Evolutionary conservation across 495 filamentous ascomycete species (phyloP), one percentile per base, ranked within the genome.

Genomic region (Podospora tetraspora): DNA sequence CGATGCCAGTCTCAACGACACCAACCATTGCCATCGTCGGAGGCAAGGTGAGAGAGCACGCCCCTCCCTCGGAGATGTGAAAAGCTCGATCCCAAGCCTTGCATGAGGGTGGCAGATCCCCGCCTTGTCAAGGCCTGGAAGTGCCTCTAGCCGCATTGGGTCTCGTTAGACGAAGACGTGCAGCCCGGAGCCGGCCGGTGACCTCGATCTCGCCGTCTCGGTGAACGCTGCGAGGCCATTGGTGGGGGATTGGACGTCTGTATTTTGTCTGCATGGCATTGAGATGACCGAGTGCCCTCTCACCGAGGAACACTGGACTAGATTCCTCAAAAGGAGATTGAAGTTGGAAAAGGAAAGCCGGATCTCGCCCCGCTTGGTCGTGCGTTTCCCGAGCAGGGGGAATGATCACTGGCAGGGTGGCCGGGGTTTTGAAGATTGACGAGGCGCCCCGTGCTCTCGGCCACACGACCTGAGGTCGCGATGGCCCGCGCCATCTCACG

Each of bases 41-140:
- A 52, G 43, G 43, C 43, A 52, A 52, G 43, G 30, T 32, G 23
- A 43, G 32, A 23, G 30, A 22, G 65, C n/a, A 66, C 58, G 68
- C 52, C 21, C 69, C 37, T 19, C 76, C 77, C 76, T 79, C 73
- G 76, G 76, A 77, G 76, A 79, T 79, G 77, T 69, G 62, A 70
- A 66, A 69, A 58, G 43, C 62, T 64, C 56, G 68, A 69, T 68
- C 59, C 59, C 62, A 58, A 67, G 67, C 62, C 57, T 67, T 64
- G 21, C 66, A 29, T 43, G 27, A 43, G 32, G 64, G 29, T 23
- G 63, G 34, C 57, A 57, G 62, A 60, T 62, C 66, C 59, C 66
- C 59, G 66, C 66, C 66, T 27, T 58, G 61, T 27, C 60, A 52
- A 29, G 30, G 60, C 58, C 65, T 59, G 65, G 23, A 29, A 3